Percentiles rank a stretch among this genome's conserved stretches.
Conservation (phyloP, 345 rosid species). For the Eucalyptus regnans region DNA sequence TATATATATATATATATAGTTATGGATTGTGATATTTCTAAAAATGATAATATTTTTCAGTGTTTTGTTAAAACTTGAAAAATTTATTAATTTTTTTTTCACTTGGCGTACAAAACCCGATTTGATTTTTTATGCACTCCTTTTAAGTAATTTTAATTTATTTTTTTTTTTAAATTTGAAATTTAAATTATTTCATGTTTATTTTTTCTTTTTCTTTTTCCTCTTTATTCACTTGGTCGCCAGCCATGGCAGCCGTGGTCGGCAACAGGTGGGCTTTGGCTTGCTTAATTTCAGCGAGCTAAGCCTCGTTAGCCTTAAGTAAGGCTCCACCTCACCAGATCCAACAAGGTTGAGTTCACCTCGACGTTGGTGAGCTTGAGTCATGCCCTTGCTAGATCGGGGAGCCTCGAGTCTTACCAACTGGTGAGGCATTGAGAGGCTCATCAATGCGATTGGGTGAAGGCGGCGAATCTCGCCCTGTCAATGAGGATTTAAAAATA, state of each 20-base stretch:
- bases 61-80: too few relatives aligned
- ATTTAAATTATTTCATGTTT: too few relatives aligned
- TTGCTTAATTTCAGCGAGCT: not conserved
- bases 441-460: accelerated
- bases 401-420: not conserved
- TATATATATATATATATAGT: too few relatives aligned
- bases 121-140: too few relatives aligned
- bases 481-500: accelerated
- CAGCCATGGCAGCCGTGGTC: accelerated
- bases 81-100: accelerated
- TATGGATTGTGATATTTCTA: accelerated
- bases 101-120: not conserved
- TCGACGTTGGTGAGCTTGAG: accelerated
- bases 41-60: not conserved
- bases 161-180: too few relatives aligned
- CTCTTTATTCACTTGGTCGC: not conserved
- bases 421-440: accelerated
- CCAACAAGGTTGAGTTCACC: accelerated
- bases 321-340: accelerated
- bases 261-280: accelerated
- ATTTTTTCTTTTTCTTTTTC: too few relatives aligned
- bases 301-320: accelerated
- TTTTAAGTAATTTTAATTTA: too few relatives aligned
- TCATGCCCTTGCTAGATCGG: not conserved
- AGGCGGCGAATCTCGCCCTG: accelerated